These are phyloP conservation scores for Boletus subcaerulescens DNA, from an alignment of 768 basidiomycete species.

Conservation along the genomic window DNA sequence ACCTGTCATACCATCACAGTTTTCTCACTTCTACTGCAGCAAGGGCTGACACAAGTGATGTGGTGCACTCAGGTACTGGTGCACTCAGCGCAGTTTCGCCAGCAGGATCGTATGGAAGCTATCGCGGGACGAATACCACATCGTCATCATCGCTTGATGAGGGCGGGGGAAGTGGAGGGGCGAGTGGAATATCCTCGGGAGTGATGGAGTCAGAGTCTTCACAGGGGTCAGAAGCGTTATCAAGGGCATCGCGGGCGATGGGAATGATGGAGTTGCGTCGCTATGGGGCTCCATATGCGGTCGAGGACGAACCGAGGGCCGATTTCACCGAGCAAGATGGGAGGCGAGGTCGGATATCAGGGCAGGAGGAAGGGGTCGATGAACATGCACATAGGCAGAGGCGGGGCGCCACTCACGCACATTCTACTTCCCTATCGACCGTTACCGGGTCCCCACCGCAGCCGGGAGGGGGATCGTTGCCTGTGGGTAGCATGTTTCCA, in stretches of 20 bases:
- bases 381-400: background rate
- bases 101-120: slow-evolving; percentile 21
- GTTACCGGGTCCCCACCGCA: slow-evolving; percentile 19
- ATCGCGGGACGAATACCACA: slow-evolving; percentile 17
- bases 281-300: background rate
- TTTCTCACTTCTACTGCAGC: background rate
- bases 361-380: background rate
- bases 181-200: slow-evolving; percentile 14
- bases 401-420: slow-evolving; percentile 9
- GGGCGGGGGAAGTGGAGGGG: slow-evolving; percentile 5
- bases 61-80: slow-evolving; percentile 13
- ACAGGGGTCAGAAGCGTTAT: background rate
- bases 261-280: background rate
- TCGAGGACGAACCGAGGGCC: background rate
- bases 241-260: background rate
- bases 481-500: background rate
- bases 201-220: slow-evolving; percentile 13
- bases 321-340: slow-evolving; percentile 1
- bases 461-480: background rate
- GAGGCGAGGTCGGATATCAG: background rate
- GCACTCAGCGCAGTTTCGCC: slow-evolving; percentile 20
- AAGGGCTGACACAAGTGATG: slow-evolving; percentile 9
- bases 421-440: slow-evolving; percentile 27
- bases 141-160: slow-evolving; percentile 26
- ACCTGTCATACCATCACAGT: background rate